Evolutionary conservation across 2,329 filamentous ascomycete species (phyloP).

Genomic region (Aspergillus flavus): DNA sequence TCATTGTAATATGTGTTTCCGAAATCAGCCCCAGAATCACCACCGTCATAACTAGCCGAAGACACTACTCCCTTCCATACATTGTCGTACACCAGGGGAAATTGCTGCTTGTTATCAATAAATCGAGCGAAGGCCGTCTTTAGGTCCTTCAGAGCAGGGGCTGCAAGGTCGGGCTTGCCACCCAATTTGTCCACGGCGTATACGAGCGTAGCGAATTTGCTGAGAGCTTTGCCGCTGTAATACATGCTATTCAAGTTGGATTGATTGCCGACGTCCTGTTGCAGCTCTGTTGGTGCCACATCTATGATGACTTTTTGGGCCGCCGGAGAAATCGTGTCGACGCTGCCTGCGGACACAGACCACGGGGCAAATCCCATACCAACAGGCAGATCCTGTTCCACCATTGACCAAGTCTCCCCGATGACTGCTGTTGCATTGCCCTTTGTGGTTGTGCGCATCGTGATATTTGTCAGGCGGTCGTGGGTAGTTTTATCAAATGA

Average conservation of each 20-base stretch:
- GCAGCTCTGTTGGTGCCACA: constrained; percentile 71
- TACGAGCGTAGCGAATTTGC: constrained; percentile 73
- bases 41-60: constrained; percentile 69
- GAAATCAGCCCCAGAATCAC: constrained; percentile 75
- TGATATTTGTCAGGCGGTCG: constrained; percentile 55
- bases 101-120: constrained; percentile 67
- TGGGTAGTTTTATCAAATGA: constrained; percentile 67
- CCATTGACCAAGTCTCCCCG: constrained; percentile 75
- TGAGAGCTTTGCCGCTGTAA: constrained; percentile 82
- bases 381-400: constrained; percentile 71
- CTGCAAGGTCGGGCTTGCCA: constrained; percentile 59
- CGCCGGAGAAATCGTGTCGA: constrained; percentile 44
- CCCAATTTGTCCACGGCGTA: constrained; percentile 68
- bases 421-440: constrained; percentile 74
- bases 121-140: constrained; percentile 70
- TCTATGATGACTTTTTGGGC: constrained; percentile 62
- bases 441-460: constrained; percentile 81
- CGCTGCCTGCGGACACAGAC: constrained; percentile 54
- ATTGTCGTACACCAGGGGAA: constrained; percentile 57
- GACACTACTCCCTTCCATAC: constrained; percentile 82
- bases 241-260: constrained; percentile 86
- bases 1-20: constrained; percentile 79
- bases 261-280: constrained; percentile 73
- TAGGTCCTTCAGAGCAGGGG: constrained; percentile 61
- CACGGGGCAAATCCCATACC: constrained; percentile 80